phyloP scores from a whole-genome alignment of 1,284 basidiomycete genomes.

The Pseudozyma pruni region DNA sequence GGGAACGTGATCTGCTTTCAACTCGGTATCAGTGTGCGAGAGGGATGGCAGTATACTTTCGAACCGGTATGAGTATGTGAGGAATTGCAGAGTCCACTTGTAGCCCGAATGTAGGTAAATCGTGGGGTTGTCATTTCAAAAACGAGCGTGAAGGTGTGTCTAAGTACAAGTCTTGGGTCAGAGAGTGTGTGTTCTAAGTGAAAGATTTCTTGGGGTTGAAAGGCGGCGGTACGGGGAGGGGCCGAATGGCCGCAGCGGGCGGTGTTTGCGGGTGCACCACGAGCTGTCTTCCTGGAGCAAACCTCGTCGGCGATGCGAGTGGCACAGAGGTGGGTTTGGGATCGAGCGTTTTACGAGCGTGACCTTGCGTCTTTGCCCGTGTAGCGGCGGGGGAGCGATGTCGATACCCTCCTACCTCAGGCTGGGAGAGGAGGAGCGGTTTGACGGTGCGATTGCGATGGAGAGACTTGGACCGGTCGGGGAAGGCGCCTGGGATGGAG shows the following conservation, averaged over 20 bases:
- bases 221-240: constrained; percentile 29
- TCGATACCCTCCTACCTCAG: constrained; percentile 5
- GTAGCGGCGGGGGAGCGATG: neutral
- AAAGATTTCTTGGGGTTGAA: constrained; percentile 12
- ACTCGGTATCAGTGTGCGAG: too few species aligned
- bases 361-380: neutral
- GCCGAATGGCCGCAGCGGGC: neutral
- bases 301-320: constrained; percentile 21
- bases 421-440: constrained; percentile 10
- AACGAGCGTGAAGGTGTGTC: too few species aligned
- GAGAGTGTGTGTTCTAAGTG: neutral
- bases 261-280: constrained; percentile 12
- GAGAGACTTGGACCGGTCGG: constrained; percentile 15
- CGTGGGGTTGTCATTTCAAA: too few species aligned
- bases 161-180: constrained; percentile 10
- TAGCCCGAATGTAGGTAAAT: too few species aligned
- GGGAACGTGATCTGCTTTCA: neutral
- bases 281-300: neutral
- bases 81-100: too few species aligned
- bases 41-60: too few species aligned
- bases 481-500: constrained; percentile 15
- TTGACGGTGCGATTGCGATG: constrained; percentile 10
- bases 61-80: too few species aligned
- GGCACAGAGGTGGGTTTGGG: neutral
- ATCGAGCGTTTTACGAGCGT: neutral